Evolutionary conservation across 176 grass and related monocot species (phyloP).

Genomic region (Lolium multiflorum): DNA sequence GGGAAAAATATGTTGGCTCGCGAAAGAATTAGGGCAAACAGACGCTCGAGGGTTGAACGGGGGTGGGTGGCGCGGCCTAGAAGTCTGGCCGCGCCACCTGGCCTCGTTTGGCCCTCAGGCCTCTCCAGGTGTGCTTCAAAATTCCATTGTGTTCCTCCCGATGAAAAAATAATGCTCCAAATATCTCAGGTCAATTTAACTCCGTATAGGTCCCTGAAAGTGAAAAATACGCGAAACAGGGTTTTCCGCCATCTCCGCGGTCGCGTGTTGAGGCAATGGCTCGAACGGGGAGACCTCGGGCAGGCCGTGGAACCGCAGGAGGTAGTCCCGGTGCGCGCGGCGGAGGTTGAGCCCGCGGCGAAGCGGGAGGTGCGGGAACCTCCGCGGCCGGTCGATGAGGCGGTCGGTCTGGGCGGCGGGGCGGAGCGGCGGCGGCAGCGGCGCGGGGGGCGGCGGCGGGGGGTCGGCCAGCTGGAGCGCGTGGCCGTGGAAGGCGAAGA

Average conservation of each 20-base stretch:
- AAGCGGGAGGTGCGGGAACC: conserved; percentile 27
- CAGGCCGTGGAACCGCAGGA: conserved; percentile 13
- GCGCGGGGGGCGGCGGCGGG: not conserved
- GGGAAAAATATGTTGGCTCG: too few species aligned
- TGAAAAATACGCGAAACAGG: too few species aligned
- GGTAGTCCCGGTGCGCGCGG: conserved; percentile 26
- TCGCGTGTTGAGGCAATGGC: not conserved
- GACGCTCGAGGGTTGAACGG: too few species aligned
- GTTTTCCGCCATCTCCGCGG: not conserved
- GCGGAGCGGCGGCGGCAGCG: not conserved
- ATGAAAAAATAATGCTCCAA: too few species aligned
- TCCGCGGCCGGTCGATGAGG: conserved; percentile 17
- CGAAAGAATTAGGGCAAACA: too few species aligned
- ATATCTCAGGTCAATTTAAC: too few species aligned
- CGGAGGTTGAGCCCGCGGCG: conserved; percentile 24
- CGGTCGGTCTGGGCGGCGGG: not conserved
- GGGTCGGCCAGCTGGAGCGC: conserved; percentile 17
- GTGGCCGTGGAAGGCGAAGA: conserved; percentile 26
- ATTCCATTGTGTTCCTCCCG: too few species aligned
- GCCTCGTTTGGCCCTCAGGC: too few species aligned
- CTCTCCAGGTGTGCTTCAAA: too few species aligned
- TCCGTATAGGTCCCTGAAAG: too few species aligned
- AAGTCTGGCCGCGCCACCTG: too few species aligned
- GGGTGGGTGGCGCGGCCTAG: too few species aligned
- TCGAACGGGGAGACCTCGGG: conserved; percentile 21